A percentile compares a stretch with the other conserved stretches of the same genome.
Evolutionary conservation across 176 grass and related monocot genomes (phyloP).

Genomic region (Carex scoparia): DNA sequence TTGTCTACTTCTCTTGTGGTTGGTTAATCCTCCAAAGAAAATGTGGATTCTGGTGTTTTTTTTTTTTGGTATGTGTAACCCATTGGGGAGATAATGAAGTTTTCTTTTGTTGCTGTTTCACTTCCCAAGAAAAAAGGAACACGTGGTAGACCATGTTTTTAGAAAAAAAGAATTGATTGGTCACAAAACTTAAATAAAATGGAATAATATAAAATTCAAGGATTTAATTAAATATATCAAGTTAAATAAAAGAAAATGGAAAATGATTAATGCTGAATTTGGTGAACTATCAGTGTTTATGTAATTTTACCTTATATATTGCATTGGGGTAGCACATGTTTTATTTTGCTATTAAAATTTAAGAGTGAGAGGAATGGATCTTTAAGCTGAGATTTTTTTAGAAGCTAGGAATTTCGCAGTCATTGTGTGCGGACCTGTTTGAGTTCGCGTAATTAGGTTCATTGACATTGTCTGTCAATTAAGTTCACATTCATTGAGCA

Average conservation of each 20-base stretch:
- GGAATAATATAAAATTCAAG: neutral
- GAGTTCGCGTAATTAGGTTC: neutral
- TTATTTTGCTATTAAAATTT: neutral
- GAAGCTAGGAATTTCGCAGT: neutral
- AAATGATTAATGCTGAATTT: neutral
- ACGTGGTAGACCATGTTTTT: neutral
- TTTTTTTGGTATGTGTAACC: neutral
- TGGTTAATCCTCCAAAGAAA: neutral
- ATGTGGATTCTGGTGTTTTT: neutral
- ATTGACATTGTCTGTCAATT: neutral
- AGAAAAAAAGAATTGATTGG: neutral
- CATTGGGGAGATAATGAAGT: neutral
- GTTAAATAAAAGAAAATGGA: neutral
- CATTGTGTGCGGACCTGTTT: neutral
- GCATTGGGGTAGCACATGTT: neutral
- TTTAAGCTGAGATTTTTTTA: neutral
- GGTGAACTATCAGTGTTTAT: neutral
- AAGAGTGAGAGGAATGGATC: neutral
- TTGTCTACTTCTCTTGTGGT: neutral
- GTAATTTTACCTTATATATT: slow-evolving; percentile 1
- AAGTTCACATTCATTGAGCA: neutral
- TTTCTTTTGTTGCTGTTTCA: neutral
- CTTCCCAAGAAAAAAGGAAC: neutral
- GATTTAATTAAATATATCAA: neutral
- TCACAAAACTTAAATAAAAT: neutral